Percentiles rank a stretch among this genome's conserved stretches.
These are phyloP conservation scores for Naegleria lovaniensis DNA, from an alignment of 208 protist genomes.

Conservation along the genomic window DNA sequence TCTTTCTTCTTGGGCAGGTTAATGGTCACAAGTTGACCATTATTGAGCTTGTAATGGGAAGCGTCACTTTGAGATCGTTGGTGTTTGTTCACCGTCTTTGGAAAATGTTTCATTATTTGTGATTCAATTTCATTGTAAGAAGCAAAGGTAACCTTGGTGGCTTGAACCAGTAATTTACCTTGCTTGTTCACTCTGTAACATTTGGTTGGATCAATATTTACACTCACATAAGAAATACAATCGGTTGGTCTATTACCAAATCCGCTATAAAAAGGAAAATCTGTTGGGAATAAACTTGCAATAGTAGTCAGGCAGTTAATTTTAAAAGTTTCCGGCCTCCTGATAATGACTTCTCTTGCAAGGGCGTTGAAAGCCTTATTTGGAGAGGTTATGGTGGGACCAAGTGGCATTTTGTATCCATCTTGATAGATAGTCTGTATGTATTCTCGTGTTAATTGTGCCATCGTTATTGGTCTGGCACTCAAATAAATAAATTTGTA, in stretches of 20 bases:
- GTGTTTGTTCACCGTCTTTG: neutral
- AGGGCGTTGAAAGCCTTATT: slow-evolving; percentile 72
- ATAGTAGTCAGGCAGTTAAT: slow-evolving; percentile 68
- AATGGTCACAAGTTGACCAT: neutral
- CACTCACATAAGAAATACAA: slow-evolving; percentile 69
- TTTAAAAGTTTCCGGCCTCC: slow-evolving; percentile 76
- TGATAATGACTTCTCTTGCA: slow-evolving; percentile 73
- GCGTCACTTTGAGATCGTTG: neutral
- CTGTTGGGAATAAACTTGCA: slow-evolving; percentile 59
- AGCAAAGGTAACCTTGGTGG: neutral
- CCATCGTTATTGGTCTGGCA: slow-evolving; percentile 72
- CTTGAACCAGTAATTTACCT: neutral
- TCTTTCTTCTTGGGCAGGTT: neutral
- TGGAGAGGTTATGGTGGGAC: slow-evolving; percentile 75
- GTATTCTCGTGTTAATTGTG: slow-evolving; percentile 66
- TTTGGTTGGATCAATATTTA: slow-evolving; percentile 61
- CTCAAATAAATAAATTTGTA: slow-evolving; percentile 75
- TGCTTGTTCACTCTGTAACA: slow-evolving; percentile 72
- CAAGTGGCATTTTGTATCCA: slow-evolving; percentile 59
- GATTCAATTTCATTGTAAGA: neutral
- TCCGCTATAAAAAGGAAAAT: slow-evolving; percentile 71
- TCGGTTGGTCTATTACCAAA: slow-evolving; percentile 82
- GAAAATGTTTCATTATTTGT: neutral
- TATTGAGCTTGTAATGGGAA: neutral
- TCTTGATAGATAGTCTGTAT: slow-evolving; percentile 71